These are phyloP conservation scores for Fusarium veterinarium DNA, from an alignment of 2,329 filamentous ascomycete genomes.

Conservation along the genomic window DNA sequence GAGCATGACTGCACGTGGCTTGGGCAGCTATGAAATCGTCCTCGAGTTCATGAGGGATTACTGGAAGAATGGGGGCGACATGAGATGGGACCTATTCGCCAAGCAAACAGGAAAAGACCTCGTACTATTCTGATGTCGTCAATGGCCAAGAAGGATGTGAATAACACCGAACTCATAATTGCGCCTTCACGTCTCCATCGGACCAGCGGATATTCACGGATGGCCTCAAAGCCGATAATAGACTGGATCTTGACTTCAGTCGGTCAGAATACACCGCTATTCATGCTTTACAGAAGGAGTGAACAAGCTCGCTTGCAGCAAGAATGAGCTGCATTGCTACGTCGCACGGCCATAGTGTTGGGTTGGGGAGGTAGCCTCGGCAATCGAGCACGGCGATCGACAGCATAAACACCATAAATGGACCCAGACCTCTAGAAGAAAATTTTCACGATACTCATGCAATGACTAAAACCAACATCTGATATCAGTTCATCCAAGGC, in stretches of 20 bases:
- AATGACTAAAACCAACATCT: background rate
- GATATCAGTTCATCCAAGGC: background rate
- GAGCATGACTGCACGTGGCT: background rate
- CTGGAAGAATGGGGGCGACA: background rate
- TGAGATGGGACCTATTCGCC: slow-evolving; percentile 18
- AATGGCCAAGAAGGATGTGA: background rate
- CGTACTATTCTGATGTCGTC: slow-evolving; percentile 1
- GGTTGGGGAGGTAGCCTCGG: background rate
- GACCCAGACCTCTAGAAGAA: background rate
- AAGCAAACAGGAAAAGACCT: slow-evolving; percentile 11
- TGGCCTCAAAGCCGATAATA: background rate
- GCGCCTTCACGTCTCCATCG: background rate
- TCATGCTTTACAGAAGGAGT: background rate
- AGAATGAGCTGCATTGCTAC: background rate
- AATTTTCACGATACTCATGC: background rate
- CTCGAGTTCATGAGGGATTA: slow-evolving; percentile 17
- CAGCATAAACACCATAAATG: background rate
- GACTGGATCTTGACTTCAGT: background rate
- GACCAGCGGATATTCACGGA: background rate
- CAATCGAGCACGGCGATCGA: background rate
- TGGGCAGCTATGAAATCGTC: slow-evolving; percentile 1
- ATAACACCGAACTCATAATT: background rate
- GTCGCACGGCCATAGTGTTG: background rate
- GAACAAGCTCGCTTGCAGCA: background rate
- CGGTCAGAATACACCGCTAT: background rate